Base-by-base conservation (phyloP, 495 filamentous ascomycete genomes). In the Evernia prunastri region DNA sequence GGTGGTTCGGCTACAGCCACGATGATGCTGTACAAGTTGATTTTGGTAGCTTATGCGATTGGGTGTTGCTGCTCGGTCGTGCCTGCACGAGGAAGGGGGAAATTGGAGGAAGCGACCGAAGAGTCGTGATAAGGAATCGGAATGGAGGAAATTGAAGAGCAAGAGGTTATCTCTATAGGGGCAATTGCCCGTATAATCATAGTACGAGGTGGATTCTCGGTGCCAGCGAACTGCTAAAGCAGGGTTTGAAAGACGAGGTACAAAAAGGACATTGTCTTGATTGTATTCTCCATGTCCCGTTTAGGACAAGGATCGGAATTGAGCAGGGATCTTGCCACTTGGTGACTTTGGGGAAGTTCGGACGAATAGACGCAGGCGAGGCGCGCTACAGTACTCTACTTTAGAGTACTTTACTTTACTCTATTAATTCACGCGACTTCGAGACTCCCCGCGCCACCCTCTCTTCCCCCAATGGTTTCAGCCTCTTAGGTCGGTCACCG, bases 241-340 rank as follows among this genome's bases (percentile, higher is more conserved):
- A 27, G 45, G 45, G 1, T 4, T 25, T 49, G 45, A 18, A 29
- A 31, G 27, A 1, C 5, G 13, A 31, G 5, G 17, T 17, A 13
- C 11, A 25, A 54, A 29, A 54, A 18, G 12, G 27, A 54, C 51
- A 8, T 33, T 54, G 29, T 6, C 29, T 29, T 0, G 17, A 54
- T 31, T 54, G 51, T 54, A 54, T 54, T 54, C 51, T 54, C 51
- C 51, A 33, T 17, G 33, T 53, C 51, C 51, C 51, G 18, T 20
- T 54, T 54, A 20, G 51, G 51, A 18, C 51, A 54, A 54, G 51
- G 12, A 5, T 27, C 47, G 12, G 25, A n/a, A 9, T 3, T 20
- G 17, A 17, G 49, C 49, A 53, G 27, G 49, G 49, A 53, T 29
- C 40, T 43, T 43, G 40, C 12, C 12, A 37, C 7, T n/a, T n/a